phyloP scores from a whole-genome alignment of 306 rosid species.

The Gleditsia sinensis region DNA sequence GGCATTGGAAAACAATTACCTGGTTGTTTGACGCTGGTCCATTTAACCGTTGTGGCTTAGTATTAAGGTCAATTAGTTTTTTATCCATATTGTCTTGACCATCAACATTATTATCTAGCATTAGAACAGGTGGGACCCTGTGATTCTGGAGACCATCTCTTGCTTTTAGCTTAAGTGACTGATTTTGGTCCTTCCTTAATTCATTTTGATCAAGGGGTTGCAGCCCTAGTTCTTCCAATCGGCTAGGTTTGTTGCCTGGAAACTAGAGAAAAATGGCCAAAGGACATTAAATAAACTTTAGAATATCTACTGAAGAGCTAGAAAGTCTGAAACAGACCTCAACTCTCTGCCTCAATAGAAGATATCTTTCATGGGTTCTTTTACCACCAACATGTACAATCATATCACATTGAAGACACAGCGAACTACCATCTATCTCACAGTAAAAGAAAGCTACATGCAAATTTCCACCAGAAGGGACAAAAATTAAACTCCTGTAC shows the following conservation, averaged over 20 bases:
- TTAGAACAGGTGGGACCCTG: constrained; percentile 33
- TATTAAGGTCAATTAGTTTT: constrained; percentile 54
- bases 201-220: constrained; percentile 41
- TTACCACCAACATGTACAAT: constrained; percentile 77
- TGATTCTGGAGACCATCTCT: constrained; percentile 41
- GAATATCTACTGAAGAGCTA: neutral
- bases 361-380: constrained; percentile 67
- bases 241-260: constrained; percentile 52
- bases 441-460: constrained; percentile 79
- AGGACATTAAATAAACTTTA: constrained; percentile 20
- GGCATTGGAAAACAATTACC: constrained; percentile 35
- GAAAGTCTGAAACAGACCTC: constrained; percentile 47
- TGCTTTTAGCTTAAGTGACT: constrained; percentile 21
- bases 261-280: constrained; percentile 43
- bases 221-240: constrained; percentile 42
- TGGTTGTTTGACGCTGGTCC: constrained; percentile 46
- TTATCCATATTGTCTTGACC: constrained; percentile 43
- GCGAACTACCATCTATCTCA: constrained; percentile 75
- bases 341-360: constrained; percentile 66
- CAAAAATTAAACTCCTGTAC: constrained; percentile 18
- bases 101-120: constrained; percentile 37
- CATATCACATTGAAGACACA: constrained; percentile 82
- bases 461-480: constrained; percentile 25
- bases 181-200: constrained; percentile 40
- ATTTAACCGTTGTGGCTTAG: constrained; percentile 45